These are phyloP conservation scores for Nematodospora anomalae DNA, from an alignment of 1,139 yeast genomes.

Conservation along the genomic window DNA sequence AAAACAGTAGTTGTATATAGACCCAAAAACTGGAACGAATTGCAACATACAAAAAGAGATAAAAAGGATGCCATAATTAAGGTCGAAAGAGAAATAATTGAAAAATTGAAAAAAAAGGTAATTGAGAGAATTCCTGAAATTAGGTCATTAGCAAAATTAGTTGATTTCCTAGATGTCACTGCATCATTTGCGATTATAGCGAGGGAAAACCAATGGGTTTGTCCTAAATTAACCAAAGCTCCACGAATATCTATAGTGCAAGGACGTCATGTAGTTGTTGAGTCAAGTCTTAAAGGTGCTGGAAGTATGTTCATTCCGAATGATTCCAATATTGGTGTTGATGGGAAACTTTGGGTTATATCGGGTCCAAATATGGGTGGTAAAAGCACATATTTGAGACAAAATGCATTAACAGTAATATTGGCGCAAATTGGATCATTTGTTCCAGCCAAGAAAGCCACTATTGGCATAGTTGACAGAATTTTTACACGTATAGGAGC, in stretches of 20 bases:
- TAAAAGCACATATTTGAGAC: constrained; percentile 85
- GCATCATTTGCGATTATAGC: constrained; percentile 74
- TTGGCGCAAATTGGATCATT: constrained; percentile 88
- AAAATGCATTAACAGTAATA: constrained; percentile 79
- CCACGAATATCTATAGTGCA: constrained; percentile 44
- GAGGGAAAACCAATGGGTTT: constrained; percentile 56
- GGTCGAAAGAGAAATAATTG: constrained; percentile 49
- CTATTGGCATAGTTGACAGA: constrained; percentile 78
- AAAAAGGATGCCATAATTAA: constrained; percentile 26
- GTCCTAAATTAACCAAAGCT: constrained; percentile 63
- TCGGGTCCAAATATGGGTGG: constrained; percentile 99
- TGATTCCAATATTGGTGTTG: constrained; percentile 40
- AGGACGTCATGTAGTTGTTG: constrained; percentile 92
- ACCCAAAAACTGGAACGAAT: constrained; percentile 33
- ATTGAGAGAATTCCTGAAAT: constrained; percentile 39
- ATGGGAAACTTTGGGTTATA: constrained; percentile 59
- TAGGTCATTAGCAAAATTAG: constrained; percentile 44
- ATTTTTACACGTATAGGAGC: constrained; percentile 90
- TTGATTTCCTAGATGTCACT: constrained; percentile 73
- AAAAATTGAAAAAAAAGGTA: constrained; percentile 39
- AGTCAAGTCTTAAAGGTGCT: constrained; percentile 58
- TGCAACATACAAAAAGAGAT: constrained; percentile 30
- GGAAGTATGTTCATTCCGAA: constrained; percentile 64
- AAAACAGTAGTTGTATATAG: constrained; percentile 32
- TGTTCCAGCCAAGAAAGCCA: constrained; percentile 78